Percentiles rank a stretch among this genome's conserved stretches.
Conservation (phyloP, 768 basidiomycete species). For the Lepiota brunneoincarnata region DNA sequence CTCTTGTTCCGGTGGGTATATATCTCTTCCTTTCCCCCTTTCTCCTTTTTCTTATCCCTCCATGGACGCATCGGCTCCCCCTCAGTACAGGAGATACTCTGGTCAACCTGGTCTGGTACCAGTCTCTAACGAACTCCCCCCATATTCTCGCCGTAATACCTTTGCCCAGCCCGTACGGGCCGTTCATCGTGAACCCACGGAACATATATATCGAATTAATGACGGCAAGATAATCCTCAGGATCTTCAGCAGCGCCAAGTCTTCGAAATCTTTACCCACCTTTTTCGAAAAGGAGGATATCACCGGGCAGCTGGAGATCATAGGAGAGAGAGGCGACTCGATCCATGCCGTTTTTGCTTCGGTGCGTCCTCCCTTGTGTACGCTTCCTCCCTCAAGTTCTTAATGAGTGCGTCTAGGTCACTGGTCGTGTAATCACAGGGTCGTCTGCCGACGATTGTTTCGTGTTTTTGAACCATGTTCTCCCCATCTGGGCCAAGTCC, state of each 20-base stretch:
- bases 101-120: constrained; percentile 50
- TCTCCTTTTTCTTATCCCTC: constrained; percentile 18
- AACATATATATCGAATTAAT: constrained; percentile 40
- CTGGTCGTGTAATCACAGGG: constrained; percentile 51
- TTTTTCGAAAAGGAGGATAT: constrained; percentile 56
- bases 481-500: constrained; percentile 49
- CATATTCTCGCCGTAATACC: constrained; percentile 48
- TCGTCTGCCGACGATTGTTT: constrained; percentile 39
- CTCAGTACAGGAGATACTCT: constrained; percentile 49
- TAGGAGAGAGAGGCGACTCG: constrained; percentile 49
- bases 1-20: constrained; percentile 9
- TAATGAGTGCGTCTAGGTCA: constrained; percentile 31
- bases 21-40: constrained; percentile 7
- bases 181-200: constrained; percentile 43
- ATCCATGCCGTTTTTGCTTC: constrained; percentile 45
- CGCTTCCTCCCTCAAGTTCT: background rate
- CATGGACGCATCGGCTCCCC: constrained; percentile 49
- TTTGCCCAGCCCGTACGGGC: constrained; percentile 33
- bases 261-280: constrained; percentile 46
- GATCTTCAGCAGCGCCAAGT: constrained; percentile 50
- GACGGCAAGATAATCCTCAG: constrained; percentile 44
- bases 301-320: constrained; percentile 43
- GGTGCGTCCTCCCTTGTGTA: constrained; percentile 25
- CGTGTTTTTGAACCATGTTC: constrained; percentile 41
- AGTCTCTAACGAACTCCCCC: constrained; percentile 43